Conservation (phyloP, 2,329 filamentous ascomycete genomes). For the Fusarium paranaense region DNA sequence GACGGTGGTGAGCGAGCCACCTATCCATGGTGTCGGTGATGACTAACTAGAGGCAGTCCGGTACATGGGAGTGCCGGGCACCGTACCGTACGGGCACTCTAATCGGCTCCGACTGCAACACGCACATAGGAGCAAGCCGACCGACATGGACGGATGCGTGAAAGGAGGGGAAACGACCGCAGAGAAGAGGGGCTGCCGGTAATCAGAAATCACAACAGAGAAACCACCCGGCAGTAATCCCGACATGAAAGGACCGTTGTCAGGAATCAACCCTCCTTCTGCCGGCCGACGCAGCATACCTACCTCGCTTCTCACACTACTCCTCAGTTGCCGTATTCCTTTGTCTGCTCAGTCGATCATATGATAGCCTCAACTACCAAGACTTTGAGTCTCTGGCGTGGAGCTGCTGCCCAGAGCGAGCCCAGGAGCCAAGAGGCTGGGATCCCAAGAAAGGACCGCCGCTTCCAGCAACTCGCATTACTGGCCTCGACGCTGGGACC, state of each 20-base stretch:
- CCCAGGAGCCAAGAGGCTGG: constrained; percentile 10
- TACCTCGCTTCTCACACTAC: not conserved
- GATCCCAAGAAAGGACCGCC: constrained; percentile 13
- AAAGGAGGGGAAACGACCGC: constrained; percentile 4
- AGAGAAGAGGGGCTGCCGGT: constrained; percentile 4
- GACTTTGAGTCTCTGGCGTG: not conserved
- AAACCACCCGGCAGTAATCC: constrained; percentile 2
- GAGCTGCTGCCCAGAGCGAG: constrained; percentile 13
- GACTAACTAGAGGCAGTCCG: constrained; percentile 14
- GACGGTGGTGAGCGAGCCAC: not conserved
- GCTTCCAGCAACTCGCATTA: constrained; percentile 39
- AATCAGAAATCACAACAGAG: constrained; percentile 8
- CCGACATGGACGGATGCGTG: not conserved
- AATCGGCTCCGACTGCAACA: constrained; percentile 29
- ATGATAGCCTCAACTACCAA: not conserved
- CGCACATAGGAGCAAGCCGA: not conserved
- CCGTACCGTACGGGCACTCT: constrained; percentile 21
- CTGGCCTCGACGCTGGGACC: constrained; percentile 27
- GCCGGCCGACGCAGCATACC: not conserved
- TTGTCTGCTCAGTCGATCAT: constrained; percentile 1
- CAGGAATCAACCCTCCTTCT: not conserved
- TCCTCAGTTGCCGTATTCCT: not conserved
- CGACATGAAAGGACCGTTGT: not conserved
- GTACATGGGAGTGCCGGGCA: constrained; percentile 9
- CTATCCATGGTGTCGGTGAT: constrained; percentile 2